These are phyloP conservation scores for Sugiyamaella lignohabitans DNA, from an alignment of 805 yeast species.

Conservation along the genomic window DNA sequence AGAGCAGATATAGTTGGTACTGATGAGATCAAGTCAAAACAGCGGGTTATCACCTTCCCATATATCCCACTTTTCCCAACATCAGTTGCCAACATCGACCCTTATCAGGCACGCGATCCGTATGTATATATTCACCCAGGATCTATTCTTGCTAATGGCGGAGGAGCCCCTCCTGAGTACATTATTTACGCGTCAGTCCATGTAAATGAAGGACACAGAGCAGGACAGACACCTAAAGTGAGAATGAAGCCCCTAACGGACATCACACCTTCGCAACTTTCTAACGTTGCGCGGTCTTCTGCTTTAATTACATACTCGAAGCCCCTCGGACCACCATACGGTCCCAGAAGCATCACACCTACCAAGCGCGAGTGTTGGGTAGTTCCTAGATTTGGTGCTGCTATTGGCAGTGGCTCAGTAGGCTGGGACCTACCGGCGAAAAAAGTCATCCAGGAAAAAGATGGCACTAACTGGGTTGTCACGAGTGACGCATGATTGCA, in stretches of 20 bases:
- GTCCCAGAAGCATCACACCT: slow-evolving; percentile 60
- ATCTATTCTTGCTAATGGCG: slow-evolving; percentile 54
- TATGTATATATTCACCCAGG: slow-evolving; percentile 77
- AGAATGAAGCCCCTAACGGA: slow-evolving; percentile 68
- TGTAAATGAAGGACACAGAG: slow-evolving; percentile 42
- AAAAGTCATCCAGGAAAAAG: slow-evolving; percentile 65
- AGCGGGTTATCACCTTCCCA: slow-evolving; percentile 47
- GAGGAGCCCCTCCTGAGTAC: slow-evolving; percentile 72
- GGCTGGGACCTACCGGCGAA: slow-evolving; percentile 90
- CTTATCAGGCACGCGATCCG: slow-evolving; percentile 15
- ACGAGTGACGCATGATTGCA: not conserved
- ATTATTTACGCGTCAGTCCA: slow-evolving; percentile 68
- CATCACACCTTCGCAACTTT: slow-evolving; percentile 63
- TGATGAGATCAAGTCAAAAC: slow-evolving; percentile 54
- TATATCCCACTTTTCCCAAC: slow-evolving; percentile 47
- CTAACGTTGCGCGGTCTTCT: slow-evolving; percentile 69
- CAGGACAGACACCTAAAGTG: slow-evolving; percentile 39
- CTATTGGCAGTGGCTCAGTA: slow-evolving; percentile 71
- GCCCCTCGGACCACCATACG: slow-evolving; percentile 86
- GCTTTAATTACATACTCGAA: slow-evolving; percentile 77
- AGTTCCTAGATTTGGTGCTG: slow-evolving; percentile 83
- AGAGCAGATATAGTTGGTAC: slow-evolving; percentile 69
- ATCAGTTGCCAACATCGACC: not conserved
- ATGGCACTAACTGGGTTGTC: slow-evolving; percentile 59
- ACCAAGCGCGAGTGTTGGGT: slow-evolving; percentile 82